Percentiles rank a stretch among this genome's conserved stretches.
Evolutionary conservation across 106 monocot genomes (phyloP).

Genomic region (Gastrodia elata): DNA sequence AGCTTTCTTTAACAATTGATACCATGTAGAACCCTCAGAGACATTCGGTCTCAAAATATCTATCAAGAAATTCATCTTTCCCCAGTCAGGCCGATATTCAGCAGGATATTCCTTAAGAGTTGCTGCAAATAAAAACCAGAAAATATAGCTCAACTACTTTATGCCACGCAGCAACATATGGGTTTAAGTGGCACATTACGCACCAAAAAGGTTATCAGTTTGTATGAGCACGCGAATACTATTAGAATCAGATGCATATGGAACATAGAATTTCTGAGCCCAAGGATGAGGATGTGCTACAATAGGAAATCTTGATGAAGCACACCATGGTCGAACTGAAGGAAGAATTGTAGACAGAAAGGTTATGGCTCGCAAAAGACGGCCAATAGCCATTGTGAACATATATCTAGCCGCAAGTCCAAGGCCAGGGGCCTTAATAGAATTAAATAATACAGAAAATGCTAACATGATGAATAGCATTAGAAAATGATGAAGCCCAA

Average conservation of each 20-base stretch:
- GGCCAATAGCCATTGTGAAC: slow-evolving; percentile 95
- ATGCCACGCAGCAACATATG: not conserved
- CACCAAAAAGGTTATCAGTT: slow-evolving; percentile 60
- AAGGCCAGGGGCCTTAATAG: slow-evolving; percentile 82
- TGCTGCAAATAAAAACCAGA: slow-evolving; percentile 23
- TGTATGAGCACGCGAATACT: slow-evolving; percentile 59
- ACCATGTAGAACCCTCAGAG: slow-evolving; percentile 73
- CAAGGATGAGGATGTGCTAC: slow-evolving; percentile 89
- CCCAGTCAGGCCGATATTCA: slow-evolving; percentile 82
- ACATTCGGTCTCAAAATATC: slow-evolving; percentile 62
- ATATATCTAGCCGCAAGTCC: slow-evolving; percentile 89
- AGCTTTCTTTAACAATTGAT: slow-evolving; percentile 72
- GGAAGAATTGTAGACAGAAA: slow-evolving; percentile 96
- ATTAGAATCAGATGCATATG: slow-evolving; percentile 59
- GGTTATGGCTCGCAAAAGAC: slow-evolving; percentile 72
- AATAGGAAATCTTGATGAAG: slow-evolving; percentile 42
- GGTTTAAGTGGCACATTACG: slow-evolving; percentile 8
- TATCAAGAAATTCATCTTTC: slow-evolving; percentile 74
- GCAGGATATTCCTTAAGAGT: slow-evolving; percentile 47
- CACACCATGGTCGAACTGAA: slow-evolving; percentile 89
- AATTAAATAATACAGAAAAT: slow-evolving; percentile 87
- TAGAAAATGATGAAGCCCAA: slow-evolving; percentile 86
- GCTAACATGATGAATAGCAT: slow-evolving; percentile 90
- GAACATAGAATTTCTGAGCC: slow-evolving; percentile 87
- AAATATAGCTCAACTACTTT: not conserved